phyloP scores from a whole-genome alignment of 2,329 filamentous ascomycete species.

The Calonectria hongkongensis region DNA sequence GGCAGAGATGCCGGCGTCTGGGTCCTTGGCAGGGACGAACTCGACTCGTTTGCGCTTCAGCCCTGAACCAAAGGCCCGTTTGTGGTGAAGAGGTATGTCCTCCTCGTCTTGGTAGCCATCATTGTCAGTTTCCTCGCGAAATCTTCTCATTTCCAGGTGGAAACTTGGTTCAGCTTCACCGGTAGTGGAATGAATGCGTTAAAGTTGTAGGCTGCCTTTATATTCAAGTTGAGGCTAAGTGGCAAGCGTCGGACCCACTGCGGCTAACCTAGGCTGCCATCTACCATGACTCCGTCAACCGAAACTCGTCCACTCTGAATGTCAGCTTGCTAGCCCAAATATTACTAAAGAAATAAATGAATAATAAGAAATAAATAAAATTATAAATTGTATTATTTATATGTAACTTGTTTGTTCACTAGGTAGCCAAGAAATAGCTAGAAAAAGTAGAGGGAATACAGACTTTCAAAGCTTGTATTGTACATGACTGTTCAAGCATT shows the following conservation, averaged over 20 bases:
- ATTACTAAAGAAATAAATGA: too few relatives aligned
- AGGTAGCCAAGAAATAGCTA: too few relatives aligned
- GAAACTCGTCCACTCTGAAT: too few relatives aligned
- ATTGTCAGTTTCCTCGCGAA: constrained; percentile 48
- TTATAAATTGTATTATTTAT: too few relatives aligned
- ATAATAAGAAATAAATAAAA: too few relatives aligned
- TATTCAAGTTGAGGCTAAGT: not conserved
- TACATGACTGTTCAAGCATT: too few relatives aligned
- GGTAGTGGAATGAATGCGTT: not conserved
- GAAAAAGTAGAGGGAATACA: too few relatives aligned
- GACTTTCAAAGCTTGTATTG: too few relatives aligned
- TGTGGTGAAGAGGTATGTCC: constrained; percentile 72
- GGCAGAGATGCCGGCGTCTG: constrained; percentile 53
- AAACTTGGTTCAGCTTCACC: not conserved
- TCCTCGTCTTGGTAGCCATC: constrained; percentile 61
- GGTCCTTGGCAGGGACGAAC: constrained; percentile 73
- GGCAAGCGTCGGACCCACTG: constrained; percentile 6
- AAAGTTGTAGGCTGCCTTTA: not conserved
- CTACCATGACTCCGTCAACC: too few relatives aligned
- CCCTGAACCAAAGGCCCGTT: constrained; percentile 73
- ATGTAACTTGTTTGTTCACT: too few relatives aligned
- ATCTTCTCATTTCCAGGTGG: constrained; percentile 55
- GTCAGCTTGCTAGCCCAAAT: too few relatives aligned
- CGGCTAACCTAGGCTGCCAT: constrained; percentile 22
- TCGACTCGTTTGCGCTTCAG: constrained; percentile 72